phyloP scores from a whole-genome alignment of 208 protist species.

The Wallacemonas rigidus region DNA sequence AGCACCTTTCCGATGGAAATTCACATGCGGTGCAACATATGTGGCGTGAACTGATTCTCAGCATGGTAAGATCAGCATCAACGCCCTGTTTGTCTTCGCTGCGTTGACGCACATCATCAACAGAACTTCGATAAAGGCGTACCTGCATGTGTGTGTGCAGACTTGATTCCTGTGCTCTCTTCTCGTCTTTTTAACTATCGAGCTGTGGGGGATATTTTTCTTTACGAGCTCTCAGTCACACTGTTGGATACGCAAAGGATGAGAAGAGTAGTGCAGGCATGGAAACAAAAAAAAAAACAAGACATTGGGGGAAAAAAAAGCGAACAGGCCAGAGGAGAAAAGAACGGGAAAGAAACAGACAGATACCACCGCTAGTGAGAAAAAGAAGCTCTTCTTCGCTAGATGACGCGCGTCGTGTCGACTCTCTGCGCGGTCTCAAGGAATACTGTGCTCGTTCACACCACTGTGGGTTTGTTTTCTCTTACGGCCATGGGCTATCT shows the following conservation, averaged over 20 bases:
- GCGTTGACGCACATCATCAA: slow-evolving; percentile 1
- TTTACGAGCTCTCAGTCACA: no score
- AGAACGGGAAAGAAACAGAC: neutral
- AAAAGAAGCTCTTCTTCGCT: no score
- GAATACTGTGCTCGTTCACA: no score
- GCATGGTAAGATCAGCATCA: neutral
- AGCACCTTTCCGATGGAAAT: neutral
- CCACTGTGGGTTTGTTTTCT: no score
- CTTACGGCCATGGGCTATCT: no score
- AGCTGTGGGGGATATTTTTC: no score
- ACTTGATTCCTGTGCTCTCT: neutral
- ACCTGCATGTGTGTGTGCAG: neutral
- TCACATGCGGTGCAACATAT: neutral
- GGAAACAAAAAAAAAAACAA: neutral
- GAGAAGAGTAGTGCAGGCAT: neutral
- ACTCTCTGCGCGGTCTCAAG: no score
- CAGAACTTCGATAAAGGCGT: neutral
- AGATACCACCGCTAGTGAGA: no score
- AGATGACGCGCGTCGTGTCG: no score
- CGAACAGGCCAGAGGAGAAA: neutral
- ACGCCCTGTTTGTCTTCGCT: slow-evolving; percentile 16
- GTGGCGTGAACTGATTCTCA: neutral
- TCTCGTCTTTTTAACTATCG: neutral
- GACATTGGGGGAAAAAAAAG: neutral
- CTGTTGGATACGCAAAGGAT: no score